Evolutionary conservation across 352 stramenopile species (phyloP), one percentile per base, ranked within the genome.

Genomic region (Pythium myriotylum): DNA sequence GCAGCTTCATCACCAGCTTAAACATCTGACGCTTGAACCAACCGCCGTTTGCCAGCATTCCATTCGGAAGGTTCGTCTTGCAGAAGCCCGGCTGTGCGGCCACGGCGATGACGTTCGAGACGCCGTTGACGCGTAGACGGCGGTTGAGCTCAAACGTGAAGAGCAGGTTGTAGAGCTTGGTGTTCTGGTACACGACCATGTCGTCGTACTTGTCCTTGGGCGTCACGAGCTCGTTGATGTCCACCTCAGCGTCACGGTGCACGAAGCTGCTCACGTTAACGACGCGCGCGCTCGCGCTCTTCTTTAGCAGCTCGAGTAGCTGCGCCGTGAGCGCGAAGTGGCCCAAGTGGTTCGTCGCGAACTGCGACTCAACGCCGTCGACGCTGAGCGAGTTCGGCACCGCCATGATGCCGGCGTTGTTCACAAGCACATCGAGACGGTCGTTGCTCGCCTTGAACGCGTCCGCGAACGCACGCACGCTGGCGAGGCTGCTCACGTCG

Each of bases 261-360:
- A 43, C 37, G 13, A 43, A 20, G 37, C 37, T 43, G 37, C 37
- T 43, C 37, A 43, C 37, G 37, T 43, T 43, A 3, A 43, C 37
- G 17, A 43, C n/a, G 13, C 37, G 37, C 17, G 37, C 37, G 17
- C 17, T 43, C 7, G 4, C 13, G 37, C 37, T 43, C 37, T 43
- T 43, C 17, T 43, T 17, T 6, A 43, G 37, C 37, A 43, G 17
- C 17, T 43, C 37, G 4, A 43, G 37, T 14, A 43, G 13, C 37
- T 43, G 37, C 37, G 37, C 37, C 37, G 37, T 43, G 13, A 43
- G 37, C 37, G 37, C 37, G 13, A 43, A 43, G 17, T 43, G 37
- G 37, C 37, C 37, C 37, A 43, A 20, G 37, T 43, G 37, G 37
- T 43, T 43, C 37, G 37, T 43, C 37, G 37, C 37, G 37, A 43